Base-by-base conservation (phyloP, 2,329 filamentous ascomycete genomes). In the Orbilia blumenaviensis region DNA sequence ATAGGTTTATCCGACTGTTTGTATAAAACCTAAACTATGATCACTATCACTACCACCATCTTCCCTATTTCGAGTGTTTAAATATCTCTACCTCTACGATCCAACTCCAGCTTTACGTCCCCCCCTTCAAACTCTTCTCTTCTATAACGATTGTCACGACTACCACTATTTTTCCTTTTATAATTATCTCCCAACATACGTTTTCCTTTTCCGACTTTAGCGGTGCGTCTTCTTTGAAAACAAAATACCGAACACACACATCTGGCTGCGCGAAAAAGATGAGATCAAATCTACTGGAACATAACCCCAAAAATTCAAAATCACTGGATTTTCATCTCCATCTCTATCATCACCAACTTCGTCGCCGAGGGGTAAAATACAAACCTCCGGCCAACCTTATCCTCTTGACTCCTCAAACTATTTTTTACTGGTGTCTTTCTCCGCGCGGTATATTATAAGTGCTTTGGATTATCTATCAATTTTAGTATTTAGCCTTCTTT, bases 141-240 rank as follows among this genome's bases (percentile, higher is more conserved):
- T n/a, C 29, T 54, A 14, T 54, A 34, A 54, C 16, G 48, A 54
- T 34, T 34, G 12, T 21, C 9, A 54, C 25, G 48, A 21, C 6
- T 12, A 1, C 12, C 7, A 21, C 16, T 18, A 34, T 54, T 27
- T 21, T n/a, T n/a, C n/a, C 48, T 27, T 32, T 18, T 8, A 25
- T 12, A 6, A 6, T 21, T 34, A 3, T 12, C 48, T 54, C 18
- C 27, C 12, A 54, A 34, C 34, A 54, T 18, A n/a, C n/a, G n/a
- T n/a, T n/a, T n/a, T 54, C 48, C 29, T 44, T 50, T 21, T 32
- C 18, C 48, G 48, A 34, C 48, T 54, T n/a, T 54, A 54, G 48
- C 48, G 48, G 27, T 54, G 27, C n/a, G 25, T 54, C 34, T 54
- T 27, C 27, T 34, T 52, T 54, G n/a, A n/a, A n/a, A n/a, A n/a